Base-by-base conservation (phyloP, 73 alveolate genomes). In the Blepharisma japonicum region DNA sequence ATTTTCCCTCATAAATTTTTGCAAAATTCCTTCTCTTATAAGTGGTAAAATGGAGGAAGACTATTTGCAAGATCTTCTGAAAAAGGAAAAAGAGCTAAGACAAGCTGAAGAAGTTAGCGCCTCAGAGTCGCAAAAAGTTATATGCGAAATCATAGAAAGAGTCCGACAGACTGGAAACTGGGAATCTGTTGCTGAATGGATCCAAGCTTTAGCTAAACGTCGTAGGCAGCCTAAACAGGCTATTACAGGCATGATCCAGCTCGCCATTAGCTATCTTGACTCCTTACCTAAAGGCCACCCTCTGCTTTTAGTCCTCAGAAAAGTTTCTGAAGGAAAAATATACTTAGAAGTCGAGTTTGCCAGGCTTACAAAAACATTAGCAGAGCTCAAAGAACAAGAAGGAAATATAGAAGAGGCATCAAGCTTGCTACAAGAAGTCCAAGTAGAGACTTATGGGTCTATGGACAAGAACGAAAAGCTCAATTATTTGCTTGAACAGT, bases 371-470 rank as follows among this genome's bases (percentile, higher is more conserved):
- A 85, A 81, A 45, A 49, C 68, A 79, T 68, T 85, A 50, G 79
- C 96, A 27, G 91, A 94, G 80, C 81, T 84, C 85, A 81, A 90
- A 49, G 94, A 88, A 51, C 91, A 81, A 54, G 95, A 94, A 78
- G 90, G 91, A 25, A 56, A 93, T 68, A 76, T 89, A 6, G 97
- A 83, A 32, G 96, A 94, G 56, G 99, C 98, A 6, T 94, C 97
- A 6, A 86, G 86, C 71, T 84, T 88, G 54, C 84, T 94, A 56
- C 91, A 94, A 78, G 99, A 94, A 80, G 97, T 94, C 18, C 89
- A 93, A 81, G 91, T 94, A 61, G 99, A 94, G 79, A 94, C 98
- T 21, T 94, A 93, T 84, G 98, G 99, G 7, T 93, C 98, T 4
- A 84, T 94, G 91, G 97, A 94, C 68, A 89, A 77, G 72, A 86